Evolutionary conservation across 2,329 filamentous ascomycete genomes (phyloP), one percentile per base, ranked within the genome.

Genomic region (Botrytis pseudocinerea): DNA sequence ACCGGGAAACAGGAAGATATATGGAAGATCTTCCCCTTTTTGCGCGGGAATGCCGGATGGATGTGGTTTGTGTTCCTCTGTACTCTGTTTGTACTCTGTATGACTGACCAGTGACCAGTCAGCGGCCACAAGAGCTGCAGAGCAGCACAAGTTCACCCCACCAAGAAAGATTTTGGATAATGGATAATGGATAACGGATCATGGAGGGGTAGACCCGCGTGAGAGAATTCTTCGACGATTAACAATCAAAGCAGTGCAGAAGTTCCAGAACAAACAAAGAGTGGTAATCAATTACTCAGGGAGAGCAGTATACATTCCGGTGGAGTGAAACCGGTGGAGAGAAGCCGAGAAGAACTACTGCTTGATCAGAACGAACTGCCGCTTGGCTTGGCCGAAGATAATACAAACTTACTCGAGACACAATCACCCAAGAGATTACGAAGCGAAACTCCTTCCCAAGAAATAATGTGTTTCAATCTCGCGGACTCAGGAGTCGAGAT

Each of bases 131-230:
- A 54, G 51, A 28, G 16, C 25, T 28, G 51, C 51, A 54, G 51
- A 16, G 51, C 51, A 54, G 51, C 16, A 54, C 63, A 20, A 65
- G 38, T 46, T n/a, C 35, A 51, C 46, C 46, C 46, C 64, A 28
- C 64, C 44, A 51, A 12, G 32, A 51, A 54, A 54, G n/a, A 5
- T 42, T 40, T 18, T 22, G 10, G 48, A 51, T n/a, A 51, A 51
- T n/a, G 48, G 48, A 51, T 14, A 5, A 51, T 51, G 48, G 25
- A 40, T 40, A 4, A 5, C 22, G 5, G 61, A 62, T 38, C 18
- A 46, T 32, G 42, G 42, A 57, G 64, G 46, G 64, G 64, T 22
- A 54, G 64, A 68, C 64, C 64, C 46, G 64, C 46, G 46, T 68
- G 48, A 54, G 46, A 54, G 48, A 68, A 28, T 22, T 42, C 35